These are phyloP conservation scores for Xeromyces bisporus DNA, from an alignment of 495 filamentous ascomycete genomes.

Conservation along the genomic window DNA sequence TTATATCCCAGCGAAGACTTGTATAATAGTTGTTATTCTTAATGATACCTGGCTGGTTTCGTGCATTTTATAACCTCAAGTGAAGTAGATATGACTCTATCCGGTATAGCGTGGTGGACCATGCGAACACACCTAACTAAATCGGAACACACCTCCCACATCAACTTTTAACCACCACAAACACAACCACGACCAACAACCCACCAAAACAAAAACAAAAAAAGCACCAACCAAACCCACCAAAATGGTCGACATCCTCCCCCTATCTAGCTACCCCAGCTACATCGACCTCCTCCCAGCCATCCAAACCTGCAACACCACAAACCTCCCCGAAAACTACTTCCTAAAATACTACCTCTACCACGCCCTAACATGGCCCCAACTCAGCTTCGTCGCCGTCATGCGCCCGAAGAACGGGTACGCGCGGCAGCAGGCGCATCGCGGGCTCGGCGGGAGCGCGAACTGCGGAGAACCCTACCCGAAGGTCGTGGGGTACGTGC, in stretches of 20 bases:
- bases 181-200: neutral
- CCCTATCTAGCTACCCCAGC: conserved; percentile 30
- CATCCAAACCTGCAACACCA: conserved; percentile 95
- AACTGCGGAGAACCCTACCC: conserved; percentile 60
- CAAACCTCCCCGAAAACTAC: conserved; percentile 98
- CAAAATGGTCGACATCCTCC: conserved; percentile 34
- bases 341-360: conserved; percentile 99
- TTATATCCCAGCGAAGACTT: no score
- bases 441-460: conserved; percentile 7
- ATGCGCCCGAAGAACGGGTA: conserved; percentile 59
- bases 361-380: conserved; percentile 94
- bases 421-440: conserved; percentile 4
- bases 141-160: no score
- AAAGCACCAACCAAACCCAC: neutral
- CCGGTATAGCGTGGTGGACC: no score
- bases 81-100: no score
- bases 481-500: conserved; percentile 96
- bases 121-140: no score
- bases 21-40: no score
- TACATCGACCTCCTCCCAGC: conserved; percentile 59
- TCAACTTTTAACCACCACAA: neutral
- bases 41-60: no score
- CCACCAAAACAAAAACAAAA: neutral
- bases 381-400: conserved; percentile 90
- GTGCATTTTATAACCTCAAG: no score